A percentile compares a stretch with the other conserved stretches of the same genome.
Conservation (phyloP, 2,329 filamentous ascomycete genomes). For the Didymella lethalis region DNA sequence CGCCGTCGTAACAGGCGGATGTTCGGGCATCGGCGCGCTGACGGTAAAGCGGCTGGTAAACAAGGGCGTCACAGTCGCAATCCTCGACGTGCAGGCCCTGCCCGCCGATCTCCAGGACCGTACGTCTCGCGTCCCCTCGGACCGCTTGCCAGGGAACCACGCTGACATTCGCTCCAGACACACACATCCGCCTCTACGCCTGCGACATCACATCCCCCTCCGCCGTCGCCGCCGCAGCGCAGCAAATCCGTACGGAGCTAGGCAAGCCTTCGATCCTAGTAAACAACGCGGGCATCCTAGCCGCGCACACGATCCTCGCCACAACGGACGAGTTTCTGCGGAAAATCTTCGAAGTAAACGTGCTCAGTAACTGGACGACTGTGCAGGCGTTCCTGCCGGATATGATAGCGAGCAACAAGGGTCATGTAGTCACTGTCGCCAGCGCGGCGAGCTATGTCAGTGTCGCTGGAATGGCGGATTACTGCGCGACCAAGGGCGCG, state of each 20-base stretch:
- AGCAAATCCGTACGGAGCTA: slow-evolving; percentile 30
- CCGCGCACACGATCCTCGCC: slow-evolving; percentile 43
- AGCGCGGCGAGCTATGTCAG: slow-evolving; percentile 61
- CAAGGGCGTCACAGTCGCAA: slow-evolving; percentile 42
- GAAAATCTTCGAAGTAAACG: slow-evolving; percentile 50
- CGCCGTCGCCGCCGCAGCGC: slow-evolving; percentile 38
- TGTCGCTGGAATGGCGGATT: slow-evolving; percentile 60
- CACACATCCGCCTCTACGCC: slow-evolving; percentile 40
- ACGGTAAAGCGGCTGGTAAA: slow-evolving; percentile 38
- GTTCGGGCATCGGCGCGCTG: slow-evolving; percentile 48
- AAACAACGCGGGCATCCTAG: slow-evolving; percentile 49
- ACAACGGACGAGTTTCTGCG: slow-evolving; percentile 41
- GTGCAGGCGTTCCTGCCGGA: slow-evolving; percentile 47
- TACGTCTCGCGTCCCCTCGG: slow-evolving; percentile 20
- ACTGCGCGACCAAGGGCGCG: slow-evolving; percentile 61
- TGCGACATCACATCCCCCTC: slow-evolving; percentile 47
- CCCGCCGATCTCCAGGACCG: slow-evolving; percentile 39
- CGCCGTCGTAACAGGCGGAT: slow-evolving; percentile 50
- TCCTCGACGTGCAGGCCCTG: slow-evolving; percentile 46
- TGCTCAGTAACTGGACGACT: slow-evolving; percentile 49
- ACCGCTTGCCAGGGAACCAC: not conserved
- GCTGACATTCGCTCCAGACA: slow-evolving; percentile 26
- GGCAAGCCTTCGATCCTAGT: slow-evolving; percentile 46
- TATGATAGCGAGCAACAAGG: slow-evolving; percentile 52
- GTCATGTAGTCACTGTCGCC: slow-evolving; percentile 65